Evolutionary conservation across 768 basidiomycete species (phyloP).

Genomic region (Omphalotus guepiniiformis): DNA sequence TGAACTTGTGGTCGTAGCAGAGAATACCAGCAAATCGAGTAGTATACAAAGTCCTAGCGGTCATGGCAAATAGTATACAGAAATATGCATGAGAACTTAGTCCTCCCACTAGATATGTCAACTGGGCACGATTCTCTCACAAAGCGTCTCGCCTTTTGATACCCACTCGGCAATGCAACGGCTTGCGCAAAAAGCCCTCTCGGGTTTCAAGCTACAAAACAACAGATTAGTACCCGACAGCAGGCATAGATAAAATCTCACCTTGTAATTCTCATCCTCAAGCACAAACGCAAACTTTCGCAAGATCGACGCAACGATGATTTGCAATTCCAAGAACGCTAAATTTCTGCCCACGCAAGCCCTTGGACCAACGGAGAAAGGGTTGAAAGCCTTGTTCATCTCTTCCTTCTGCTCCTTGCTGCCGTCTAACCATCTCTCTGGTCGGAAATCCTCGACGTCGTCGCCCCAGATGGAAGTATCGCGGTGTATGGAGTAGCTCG

Average conservation of each 20-base stretch:
- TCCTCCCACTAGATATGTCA: no score
- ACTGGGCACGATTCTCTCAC: no score
- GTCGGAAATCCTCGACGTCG: slow-evolving; percentile 69
- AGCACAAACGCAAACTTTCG: slow-evolving; percentile 73
- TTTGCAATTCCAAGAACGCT: slow-evolving; percentile 71
- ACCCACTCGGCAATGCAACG: slow-evolving; percentile 66
- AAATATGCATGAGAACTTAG: no score
- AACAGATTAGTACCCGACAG: no score
- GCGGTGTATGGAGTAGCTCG: slow-evolving; percentile 81
- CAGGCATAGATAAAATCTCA: slow-evolving; percentile 26
- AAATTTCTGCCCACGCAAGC: slow-evolving; percentile 84
- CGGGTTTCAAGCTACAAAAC: slow-evolving; percentile 58
- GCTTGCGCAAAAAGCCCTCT: slow-evolving; percentile 89
- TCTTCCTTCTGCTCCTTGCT: slow-evolving; percentile 46
- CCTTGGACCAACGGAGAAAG: slow-evolving; percentile 80
- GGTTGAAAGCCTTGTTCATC: slow-evolving; percentile 76
- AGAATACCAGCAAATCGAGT: no score
- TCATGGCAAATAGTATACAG: no score
- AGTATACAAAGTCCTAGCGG: no score
- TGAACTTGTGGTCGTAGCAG: no score
- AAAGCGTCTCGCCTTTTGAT: slow-evolving; percentile 67
- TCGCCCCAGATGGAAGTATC: slow-evolving; percentile 70
- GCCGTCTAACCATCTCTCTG: slow-evolving; percentile 82
- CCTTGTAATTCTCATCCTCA: slow-evolving; percentile 51
- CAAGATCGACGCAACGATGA: slow-evolving; percentile 79